Conservation (phyloP, 805 yeast genomes). For the Candida ipomoeae region DNA sequence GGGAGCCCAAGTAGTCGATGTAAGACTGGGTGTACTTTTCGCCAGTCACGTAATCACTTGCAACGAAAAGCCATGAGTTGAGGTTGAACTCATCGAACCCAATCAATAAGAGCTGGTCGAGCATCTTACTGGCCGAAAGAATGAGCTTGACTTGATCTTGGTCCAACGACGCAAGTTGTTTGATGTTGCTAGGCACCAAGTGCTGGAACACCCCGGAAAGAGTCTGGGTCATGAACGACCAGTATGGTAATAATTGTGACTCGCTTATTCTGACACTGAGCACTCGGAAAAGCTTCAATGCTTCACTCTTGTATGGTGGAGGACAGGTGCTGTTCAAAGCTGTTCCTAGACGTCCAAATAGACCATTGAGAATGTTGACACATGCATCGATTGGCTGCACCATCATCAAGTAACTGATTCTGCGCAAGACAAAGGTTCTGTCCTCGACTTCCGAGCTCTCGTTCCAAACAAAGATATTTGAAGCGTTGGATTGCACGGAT, state of each 20-base stretch:
- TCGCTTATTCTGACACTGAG: conserved; percentile 59
- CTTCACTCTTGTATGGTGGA: conserved; percentile 34
- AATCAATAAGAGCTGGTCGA: conserved; percentile 68
- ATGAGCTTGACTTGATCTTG: conserved; percentile 39
- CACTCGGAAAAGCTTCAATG: conserved; percentile 60
- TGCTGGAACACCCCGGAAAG: conserved; percentile 49
- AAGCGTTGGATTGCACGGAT: conserved; percentile 42
- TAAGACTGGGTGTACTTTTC: conserved; percentile 29
- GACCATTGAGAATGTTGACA: conserved; percentile 47
- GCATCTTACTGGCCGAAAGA: conserved; percentile 65
- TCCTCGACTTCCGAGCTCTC: conserved; percentile 56
- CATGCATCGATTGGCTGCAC: conserved; percentile 58
- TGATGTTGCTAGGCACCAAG: conserved; percentile 23
- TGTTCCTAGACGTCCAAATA: conserved; percentile 33
- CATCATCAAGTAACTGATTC: conserved; percentile 61
- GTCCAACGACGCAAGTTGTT: conserved; percentile 26
- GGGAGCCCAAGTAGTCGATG: conserved; percentile 45
- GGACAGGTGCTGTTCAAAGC: conserved; percentile 33
- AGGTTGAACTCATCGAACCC: conserved; percentile 73
- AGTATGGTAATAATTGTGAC: conserved; percentile 59
- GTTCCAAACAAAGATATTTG: conserved; percentile 69
- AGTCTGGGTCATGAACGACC: conserved; percentile 65
- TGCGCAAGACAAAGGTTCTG: conserved; percentile 50
- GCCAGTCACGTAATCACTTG: conserved; percentile 52
- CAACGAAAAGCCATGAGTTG: conserved; percentile 81